Evolutionary conservation across 345 rosid species (phyloP).

Genomic region (Erucastrum elatum): DNA sequence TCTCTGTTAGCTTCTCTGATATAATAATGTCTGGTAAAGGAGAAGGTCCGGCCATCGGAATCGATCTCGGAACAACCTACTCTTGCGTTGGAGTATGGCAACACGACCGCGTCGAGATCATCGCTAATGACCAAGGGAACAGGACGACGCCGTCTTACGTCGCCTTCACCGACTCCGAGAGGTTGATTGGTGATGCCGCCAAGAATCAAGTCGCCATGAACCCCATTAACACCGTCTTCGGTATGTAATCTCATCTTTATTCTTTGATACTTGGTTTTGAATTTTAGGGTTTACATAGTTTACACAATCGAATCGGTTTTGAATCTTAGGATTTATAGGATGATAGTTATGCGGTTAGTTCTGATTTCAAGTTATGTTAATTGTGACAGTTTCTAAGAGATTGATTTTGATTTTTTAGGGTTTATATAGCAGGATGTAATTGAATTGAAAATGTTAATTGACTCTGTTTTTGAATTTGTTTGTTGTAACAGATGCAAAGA

Average conservation of each 20-base stretch:
- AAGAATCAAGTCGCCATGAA: constrained; percentile 7
- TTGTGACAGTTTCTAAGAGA: too few relatives aligned
- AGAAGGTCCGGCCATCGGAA: constrained; percentile 10
- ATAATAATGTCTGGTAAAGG: neutral
- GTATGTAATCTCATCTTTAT: neutral
- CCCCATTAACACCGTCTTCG: neutral
- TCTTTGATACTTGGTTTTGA: neutral
- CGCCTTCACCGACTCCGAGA: constrained; percentile 6
- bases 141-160: constrained; percentile 1
- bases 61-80: constrained; percentile 3
- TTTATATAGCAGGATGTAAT: neutral
- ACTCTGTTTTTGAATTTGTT: neutral
- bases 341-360: neutral
- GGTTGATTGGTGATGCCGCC: neutral
- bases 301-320: neutral
- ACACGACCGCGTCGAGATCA: constrained; percentile 10
- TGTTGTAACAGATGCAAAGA: neutral
- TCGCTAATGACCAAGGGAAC: constrained; percentile 9
- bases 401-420: too few relatives aligned
- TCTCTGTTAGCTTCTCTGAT: neutral
- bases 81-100: constrained; percentile 10
- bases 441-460: neutral
- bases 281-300: too few relatives aligned
- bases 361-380: neutral
- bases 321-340: too few relatives aligned